These are phyloP conservation scores for Mycena latifolia DNA, from an alignment of 768 basidiomycete species.

Conservation along the genomic window DNA sequence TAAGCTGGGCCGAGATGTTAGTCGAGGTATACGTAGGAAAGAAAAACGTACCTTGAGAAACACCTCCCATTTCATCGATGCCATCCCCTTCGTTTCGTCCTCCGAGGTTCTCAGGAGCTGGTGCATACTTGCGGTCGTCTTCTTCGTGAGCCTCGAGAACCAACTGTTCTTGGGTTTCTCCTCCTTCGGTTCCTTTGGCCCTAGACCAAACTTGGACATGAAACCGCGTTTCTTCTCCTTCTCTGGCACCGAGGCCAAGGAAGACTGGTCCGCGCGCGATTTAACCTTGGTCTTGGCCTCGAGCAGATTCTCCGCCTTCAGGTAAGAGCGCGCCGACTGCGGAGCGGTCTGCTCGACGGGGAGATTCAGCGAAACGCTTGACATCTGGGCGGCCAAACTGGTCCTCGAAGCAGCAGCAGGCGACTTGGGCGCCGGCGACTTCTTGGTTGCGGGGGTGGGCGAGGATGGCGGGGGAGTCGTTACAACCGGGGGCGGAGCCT, in stretches of 20 bases:
- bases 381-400: conserved; percentile 35
- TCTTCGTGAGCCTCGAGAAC: conserved; percentile 72
- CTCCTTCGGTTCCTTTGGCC: conserved; percentile 50
- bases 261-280: conserved; percentile 67
- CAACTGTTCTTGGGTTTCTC: conserved; percentile 62
- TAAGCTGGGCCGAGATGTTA: conserved; percentile 58
- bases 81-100: conserved; percentile 65
- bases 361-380: conserved; percentile 49
- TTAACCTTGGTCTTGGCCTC: conserved; percentile 76
- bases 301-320: conserved; percentile 63
- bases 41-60: conserved; percentile 72
- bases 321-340: conserved; percentile 79
- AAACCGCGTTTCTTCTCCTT: conserved; percentile 60
- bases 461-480: conserved; percentile 35
- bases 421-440: conserved; percentile 37
- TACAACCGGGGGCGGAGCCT: conserved; percentile 32
- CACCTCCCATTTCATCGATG: conserved; percentile 82
- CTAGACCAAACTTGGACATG: conserved; percentile 61
- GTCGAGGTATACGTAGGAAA: background rate
- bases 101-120: conserved; percentile 70
- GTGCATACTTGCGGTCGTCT: conserved; percentile 69
- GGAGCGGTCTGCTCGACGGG: conserved; percentile 64
- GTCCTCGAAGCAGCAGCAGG: conserved; percentile 10
- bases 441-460: conserved; percentile 37
- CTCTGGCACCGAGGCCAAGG: conserved; percentile 58